These are phyloP conservation scores for Fusarium falciforme DNA, from an alignment of 2,329 filamentous ascomycete species.

Conservation along the genomic window DNA sequence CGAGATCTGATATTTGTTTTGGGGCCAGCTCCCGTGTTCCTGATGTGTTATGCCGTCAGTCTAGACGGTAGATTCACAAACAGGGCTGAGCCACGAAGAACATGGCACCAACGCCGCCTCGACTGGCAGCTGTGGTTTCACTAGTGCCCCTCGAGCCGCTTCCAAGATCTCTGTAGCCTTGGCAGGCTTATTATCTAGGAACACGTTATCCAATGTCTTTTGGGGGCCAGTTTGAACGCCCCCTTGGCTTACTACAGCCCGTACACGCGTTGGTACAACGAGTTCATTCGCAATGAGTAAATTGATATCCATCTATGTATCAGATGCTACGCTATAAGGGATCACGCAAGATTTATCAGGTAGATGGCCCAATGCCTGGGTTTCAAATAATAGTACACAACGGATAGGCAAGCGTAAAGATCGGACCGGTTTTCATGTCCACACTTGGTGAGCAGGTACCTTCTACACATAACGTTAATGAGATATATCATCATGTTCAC, in stretches of 20 bases:
- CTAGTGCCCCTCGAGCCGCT: background rate
- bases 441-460: background rate
- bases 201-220: background rate
- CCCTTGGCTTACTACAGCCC: background rate
- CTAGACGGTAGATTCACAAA: background rate
- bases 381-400: background rate
- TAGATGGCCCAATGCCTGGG: no score
- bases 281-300: background rate
- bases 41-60: background rate
- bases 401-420: no score
- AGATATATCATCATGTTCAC: background rate
- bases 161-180: background rate
- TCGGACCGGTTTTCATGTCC: background rate
- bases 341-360: background rate
- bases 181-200: background rate
- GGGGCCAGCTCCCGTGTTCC: background rate
- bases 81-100: background rate
- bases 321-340: background rate
- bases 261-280: background rate
- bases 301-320: background rate
- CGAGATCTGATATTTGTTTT: background rate
- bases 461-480: background rate
- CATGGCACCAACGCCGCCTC: background rate
- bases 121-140: background rate
- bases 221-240: slow-evolving; percentile 6